Evolutionary conservation across 2,329 filamentous ascomycete species (phyloP).

Genomic region (Beauveria asiatica): DNA sequence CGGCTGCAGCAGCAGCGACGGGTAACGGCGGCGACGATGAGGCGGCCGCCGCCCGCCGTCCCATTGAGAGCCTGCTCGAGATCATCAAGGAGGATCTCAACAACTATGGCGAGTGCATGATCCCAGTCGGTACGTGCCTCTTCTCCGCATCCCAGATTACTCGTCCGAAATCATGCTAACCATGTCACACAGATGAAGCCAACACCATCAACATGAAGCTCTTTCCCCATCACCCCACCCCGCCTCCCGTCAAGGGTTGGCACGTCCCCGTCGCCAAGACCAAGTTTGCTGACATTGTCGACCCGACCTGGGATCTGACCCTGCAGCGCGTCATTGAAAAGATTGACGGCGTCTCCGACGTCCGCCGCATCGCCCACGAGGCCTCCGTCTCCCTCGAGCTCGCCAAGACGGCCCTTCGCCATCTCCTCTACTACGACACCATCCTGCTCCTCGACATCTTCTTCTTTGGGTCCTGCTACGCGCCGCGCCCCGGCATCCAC

Average conservation of each 20-base stretch:
- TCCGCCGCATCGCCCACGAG: constrained; percentile 74
- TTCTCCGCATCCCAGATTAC: neutral
- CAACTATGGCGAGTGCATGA: constrained; percentile 98
- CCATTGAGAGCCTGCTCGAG: constrained; percentile 77
- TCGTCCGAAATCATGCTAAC: neutral
- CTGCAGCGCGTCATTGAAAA: constrained; percentile 71
- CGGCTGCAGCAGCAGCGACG: constrained; percentile 21
- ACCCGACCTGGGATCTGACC: constrained; percentile 67
- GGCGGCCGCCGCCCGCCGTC: constrained; percentile 39
- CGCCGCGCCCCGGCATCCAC: constrained; percentile 66
- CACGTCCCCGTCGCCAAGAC: constrained; percentile 78
- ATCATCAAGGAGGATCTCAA: constrained; percentile 81
- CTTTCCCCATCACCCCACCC: constrained; percentile 72
- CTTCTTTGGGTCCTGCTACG: constrained; percentile 88
- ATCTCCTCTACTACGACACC: constrained; percentile 89
- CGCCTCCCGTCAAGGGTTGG: constrained; percentile 72
- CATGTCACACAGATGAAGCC: constrained; percentile 57
- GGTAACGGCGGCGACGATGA: constrained; percentile 23
- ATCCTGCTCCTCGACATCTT: constrained; percentile 89
- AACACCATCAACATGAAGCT: constrained; percentile 96
- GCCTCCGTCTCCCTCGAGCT: constrained; percentile 83
- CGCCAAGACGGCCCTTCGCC: constrained; percentile 76
- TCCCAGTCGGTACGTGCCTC: constrained; percentile 66
- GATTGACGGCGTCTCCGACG: constrained; percentile 85
- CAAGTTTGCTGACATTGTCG: constrained; percentile 54